Conservation (phyloP, 192 early-diverging fungal genomes). For the Coemansia sp. region DNA sequence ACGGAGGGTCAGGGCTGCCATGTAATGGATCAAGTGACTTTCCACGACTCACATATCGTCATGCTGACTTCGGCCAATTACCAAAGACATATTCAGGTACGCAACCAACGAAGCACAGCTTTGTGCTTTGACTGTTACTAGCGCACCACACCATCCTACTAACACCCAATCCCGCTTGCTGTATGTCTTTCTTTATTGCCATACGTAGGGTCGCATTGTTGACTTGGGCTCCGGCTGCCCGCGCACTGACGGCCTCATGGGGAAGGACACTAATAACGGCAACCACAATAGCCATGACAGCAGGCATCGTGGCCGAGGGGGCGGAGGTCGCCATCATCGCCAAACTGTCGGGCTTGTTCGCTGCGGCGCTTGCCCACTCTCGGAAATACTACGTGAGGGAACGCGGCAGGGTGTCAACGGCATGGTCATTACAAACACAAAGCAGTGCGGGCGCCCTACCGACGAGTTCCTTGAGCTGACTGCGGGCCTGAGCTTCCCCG, state of each 20-base stretch:
- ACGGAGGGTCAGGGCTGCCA: slow-evolving; percentile 44
- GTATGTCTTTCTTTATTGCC: not conserved
- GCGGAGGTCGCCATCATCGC: not conserved
- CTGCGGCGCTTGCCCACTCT: slow-evolving; percentile 39
- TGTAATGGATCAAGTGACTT: slow-evolving; percentile 30
- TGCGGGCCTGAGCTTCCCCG: slow-evolving; percentile 25
- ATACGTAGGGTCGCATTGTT: slow-evolving; percentile 37
- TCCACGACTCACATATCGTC: slow-evolving; percentile 42
- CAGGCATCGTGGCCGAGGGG: not conserved
- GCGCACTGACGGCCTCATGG: not conserved
- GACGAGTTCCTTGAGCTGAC: slow-evolving; percentile 33
- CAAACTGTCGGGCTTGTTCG: slow-evolving; percentile 33
- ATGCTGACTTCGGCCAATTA: slow-evolving; percentile 30
- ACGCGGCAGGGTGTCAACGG: slow-evolving; percentile 25
- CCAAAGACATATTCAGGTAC: slow-evolving; percentile 33
- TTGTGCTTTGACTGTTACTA: not conserved
- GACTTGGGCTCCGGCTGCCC: slow-evolving; percentile 23
- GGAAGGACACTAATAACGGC: not conserved
- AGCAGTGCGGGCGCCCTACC: slow-evolving; percentile 36
- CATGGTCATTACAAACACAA: slow-evolving; percentile 40
- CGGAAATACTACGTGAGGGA: slow-evolving; percentile 29
- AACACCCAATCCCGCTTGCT: not conserved
- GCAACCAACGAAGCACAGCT: not conserved
- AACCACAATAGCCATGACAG: not conserved
- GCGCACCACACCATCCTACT: not conserved